Evolutionary conservation across 768 basidiomycete species (phyloP), one percentile per base, ranked within the genome.

Genomic region (Leccinum disarticulatum): DNA sequence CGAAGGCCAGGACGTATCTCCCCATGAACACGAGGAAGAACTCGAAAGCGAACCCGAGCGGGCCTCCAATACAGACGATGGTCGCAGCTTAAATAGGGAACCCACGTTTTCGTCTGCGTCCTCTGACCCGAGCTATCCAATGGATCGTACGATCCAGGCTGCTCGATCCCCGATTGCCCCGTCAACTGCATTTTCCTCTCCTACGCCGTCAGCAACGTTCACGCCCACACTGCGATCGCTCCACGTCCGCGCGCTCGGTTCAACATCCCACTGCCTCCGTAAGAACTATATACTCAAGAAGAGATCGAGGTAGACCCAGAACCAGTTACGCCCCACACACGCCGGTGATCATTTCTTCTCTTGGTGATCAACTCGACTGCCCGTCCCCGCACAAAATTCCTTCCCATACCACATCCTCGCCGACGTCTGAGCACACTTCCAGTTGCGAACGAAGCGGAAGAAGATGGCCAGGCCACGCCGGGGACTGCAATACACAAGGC

Each of bases 341-440:
- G 88, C 60, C 85, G 90, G 43, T 84, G 86, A 15, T 92, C 90
- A 1, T 93, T 95, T 76, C 81, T 95, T 11, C 81, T 95, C 41
- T 86, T 86, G 9, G 88, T 94, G 8, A 89, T 95, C 69, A 88
- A 92, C 67, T 91, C 91, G 6, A 91, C 87, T 2, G 77, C 88
- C 4, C 86, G 91, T 33, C 90, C 91, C 0, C 83, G 87, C 9
- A 77, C 84, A 55, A 75, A 74, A 47, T 28, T 47, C 10, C 66
- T 73, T 35, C 74, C 77, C 4, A 83, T 84, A 6, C 81, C 83
- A 15, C 79, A 80, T 63, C 77, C 79, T 13, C 63, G 66, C 17
- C 69, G 72, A 27, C 93, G 68, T 80, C 82, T 68, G 72, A 83
- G 65, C 79, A 84, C 22, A 85, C 91, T 14, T 85, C 90, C 41